These are phyloP conservation scores for Lachnellula hyalina DNA, from an alignment of 2,329 filamentous ascomycete species.

Conservation along the genomic window DNA sequence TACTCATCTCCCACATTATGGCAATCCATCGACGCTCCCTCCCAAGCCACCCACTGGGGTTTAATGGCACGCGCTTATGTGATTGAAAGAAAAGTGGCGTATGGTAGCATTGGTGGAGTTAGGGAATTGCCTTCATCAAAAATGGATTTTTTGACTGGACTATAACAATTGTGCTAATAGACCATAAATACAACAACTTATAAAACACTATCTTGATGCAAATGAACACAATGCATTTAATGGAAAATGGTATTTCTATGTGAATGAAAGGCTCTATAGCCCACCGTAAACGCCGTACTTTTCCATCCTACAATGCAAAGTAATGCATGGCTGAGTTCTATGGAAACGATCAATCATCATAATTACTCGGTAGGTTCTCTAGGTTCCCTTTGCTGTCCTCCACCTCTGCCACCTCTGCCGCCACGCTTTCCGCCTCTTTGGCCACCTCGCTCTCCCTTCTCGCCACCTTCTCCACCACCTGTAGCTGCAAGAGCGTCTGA, in stretches of 20 bases:
- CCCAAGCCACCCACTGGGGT: constrained; percentile 46
- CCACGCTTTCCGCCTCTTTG: constrained; percentile 43
- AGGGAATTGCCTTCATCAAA: constrained; percentile 26
- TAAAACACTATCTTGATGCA: background rate
- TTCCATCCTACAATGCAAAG: constrained; percentile 32
- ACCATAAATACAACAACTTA: constrained; percentile 24
- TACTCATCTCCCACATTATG: constrained; percentile 49
- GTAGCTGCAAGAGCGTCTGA: constrained; percentile 35
- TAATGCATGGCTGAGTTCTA: constrained; percentile 23
- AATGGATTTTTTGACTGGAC: constrained; percentile 27
- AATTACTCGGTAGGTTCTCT: constrained; percentile 46
- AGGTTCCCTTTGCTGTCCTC: constrained; percentile 42
- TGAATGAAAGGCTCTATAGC: constrained; percentile 34
- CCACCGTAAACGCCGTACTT: constrained; percentile 38
- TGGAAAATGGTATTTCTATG: constrained; percentile 26
- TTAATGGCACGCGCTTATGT: constrained; percentile 26
- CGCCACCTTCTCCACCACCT: constrained; percentile 41
- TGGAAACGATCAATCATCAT: constrained; percentile 27
- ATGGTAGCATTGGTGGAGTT: constrained; percentile 34
- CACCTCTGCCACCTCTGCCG: constrained; percentile 41
- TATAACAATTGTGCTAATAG: constrained; percentile 28
- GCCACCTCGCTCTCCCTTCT: constrained; percentile 41
- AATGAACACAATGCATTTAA: background rate
- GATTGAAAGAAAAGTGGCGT: constrained; percentile 29
- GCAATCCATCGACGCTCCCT: constrained; percentile 47